phyloP scores from a whole-genome alignment of 1,284 basidiomycete genomes.

The Moesziomyces aphidis region DNA sequence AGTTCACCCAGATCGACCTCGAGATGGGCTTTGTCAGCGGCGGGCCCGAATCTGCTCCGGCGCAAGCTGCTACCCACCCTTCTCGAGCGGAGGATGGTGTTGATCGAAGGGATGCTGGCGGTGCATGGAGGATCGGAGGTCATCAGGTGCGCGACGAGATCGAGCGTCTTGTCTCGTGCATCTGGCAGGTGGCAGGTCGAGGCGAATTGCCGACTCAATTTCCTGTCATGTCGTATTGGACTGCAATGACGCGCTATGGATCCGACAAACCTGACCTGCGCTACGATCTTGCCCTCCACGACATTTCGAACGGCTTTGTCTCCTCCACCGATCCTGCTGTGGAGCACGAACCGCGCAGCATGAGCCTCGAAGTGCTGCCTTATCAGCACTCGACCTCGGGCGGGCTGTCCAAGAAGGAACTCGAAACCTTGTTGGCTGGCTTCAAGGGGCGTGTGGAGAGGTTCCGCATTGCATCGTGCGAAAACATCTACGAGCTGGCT shows the following conservation, averaged over 20 bases:
- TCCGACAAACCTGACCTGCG: conserved; percentile 95
- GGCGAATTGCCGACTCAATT: conserved; percentile 70
- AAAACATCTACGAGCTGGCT: conserved; percentile 48
- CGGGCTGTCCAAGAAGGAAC: conserved; percentile 48
- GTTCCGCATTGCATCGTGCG: conserved; percentile 40
- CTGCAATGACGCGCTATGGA: conserved; percentile 74
- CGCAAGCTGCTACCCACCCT: background rate
- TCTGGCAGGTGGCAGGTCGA: conserved; percentile 78
- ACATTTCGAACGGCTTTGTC: conserved; percentile 36
- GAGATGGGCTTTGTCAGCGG: conserved; percentile 96
- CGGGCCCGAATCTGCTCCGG: conserved; percentile 69
- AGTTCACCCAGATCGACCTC: conserved; percentile 95
- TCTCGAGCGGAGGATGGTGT: background rate
- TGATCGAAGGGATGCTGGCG: conserved; percentile 29
- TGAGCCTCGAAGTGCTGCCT: conserved; percentile 47
- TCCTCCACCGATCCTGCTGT: conserved; percentile 10
- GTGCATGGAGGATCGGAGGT: conserved; percentile 77
- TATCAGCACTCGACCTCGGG: conserved; percentile 28
- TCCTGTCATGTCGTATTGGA: conserved; percentile 56
- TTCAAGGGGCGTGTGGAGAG: conserved; percentile 50
- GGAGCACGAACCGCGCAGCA: background rate
- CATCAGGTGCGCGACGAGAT: conserved; percentile 55
- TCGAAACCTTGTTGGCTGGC: conserved; percentile 33
- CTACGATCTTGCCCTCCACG: conserved; percentile 74
- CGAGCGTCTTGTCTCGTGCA: conserved; percentile 63